These are phyloP conservation scores for Globisporangium mamillatum DNA, from an alignment of 352 stramenopile genomes.

Conservation along the genomic window DNA sequence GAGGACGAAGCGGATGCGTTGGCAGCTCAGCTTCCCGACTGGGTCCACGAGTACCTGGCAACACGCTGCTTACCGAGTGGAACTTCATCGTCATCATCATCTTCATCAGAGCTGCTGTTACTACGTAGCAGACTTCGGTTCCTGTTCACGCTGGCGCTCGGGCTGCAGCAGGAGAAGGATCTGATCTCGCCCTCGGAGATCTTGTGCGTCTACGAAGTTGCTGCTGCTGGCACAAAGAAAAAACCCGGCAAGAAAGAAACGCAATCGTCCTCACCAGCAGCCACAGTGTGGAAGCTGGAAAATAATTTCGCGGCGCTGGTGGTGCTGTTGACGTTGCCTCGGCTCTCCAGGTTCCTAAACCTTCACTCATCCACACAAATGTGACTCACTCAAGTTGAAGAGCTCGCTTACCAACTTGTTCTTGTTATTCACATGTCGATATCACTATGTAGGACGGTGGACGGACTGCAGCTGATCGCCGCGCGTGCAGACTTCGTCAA, in stretches of 20 bases:
- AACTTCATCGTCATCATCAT: too few species aligned
- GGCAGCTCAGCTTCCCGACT: conserved; percentile 27
- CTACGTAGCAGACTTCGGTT: conserved; percentile 26
- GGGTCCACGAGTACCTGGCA: conserved; percentile 54
- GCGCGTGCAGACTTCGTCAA: conserved; percentile 42
- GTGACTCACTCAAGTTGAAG: not conserved
- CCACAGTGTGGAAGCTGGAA: conserved; percentile 30
- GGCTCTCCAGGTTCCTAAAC: conserved; percentile 43
- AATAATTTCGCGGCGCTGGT: conserved; percentile 67
- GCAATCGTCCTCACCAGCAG: not conserved
- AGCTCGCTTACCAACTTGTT: not conserved
- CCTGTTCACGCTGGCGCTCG: conserved; percentile 44
- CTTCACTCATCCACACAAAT: not conserved
- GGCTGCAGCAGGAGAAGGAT: conserved; percentile 49
- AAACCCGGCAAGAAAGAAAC: conserved; percentile 14
- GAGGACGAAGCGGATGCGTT: not conserved
- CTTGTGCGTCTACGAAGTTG: conserved; percentile 21
- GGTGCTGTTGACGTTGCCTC: conserved; percentile 59
- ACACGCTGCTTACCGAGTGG: conserved; percentile 34
- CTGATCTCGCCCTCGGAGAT: conserved; percentile 40
- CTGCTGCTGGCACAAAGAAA: conserved; percentile 13
- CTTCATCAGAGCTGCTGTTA: not conserved
- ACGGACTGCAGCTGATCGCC: conserved; percentile 65
- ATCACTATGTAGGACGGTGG: conserved; percentile 28
- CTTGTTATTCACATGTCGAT: not conserved